Base-by-base conservation (phyloP, 169 alveolate species). In the Neospora caninum region DNA sequence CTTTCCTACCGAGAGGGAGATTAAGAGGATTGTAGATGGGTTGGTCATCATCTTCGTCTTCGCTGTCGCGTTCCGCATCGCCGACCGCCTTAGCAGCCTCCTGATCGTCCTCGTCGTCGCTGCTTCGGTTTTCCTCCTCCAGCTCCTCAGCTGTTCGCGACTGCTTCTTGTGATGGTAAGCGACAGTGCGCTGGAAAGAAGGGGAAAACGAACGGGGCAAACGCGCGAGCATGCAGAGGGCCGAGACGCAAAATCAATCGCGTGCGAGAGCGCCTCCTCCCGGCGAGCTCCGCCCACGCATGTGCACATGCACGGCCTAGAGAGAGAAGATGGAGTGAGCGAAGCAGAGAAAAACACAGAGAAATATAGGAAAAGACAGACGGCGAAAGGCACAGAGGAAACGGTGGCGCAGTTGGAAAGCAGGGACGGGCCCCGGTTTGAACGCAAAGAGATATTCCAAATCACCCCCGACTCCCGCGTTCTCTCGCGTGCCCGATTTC, bases 11-110 rank as follows among this genome's bases (percentile, higher is more conserved):
- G 43, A 99, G 97, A 20, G 99, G 99, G 36, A 99, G 97, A 95
- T 99, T 99, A 93, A 98, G 97, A 18, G 99, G 99, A 95, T 99
- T 99, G 97, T 99, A 98, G 82, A 98, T 97, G 6, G 99, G 99
- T 69, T 98, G 96, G 70, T 98, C 99, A 41, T 96, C 98, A 64
- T 96, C 97, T 20, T 94, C 95, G 38, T 96, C 98, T 64, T 96
- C 97, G 38, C 95, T 97, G 29, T 94, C 95, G 36, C 91, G 94
- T 69, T 82, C 93, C 16, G 58, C 67, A 58, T 67, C 97, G 69
- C 73, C 80, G 80, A 89, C 89, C 43, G 92, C 93, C 36, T 58
- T 49, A 25, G 91, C 80, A 22, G 95, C 97, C 9, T 94, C 95
- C 92, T 91, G 95, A 25, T 82, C 91, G 54, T 84, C 95, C 39